Percentiles rank a stretch among this genome's conserved stretches.
Evolutionary conservation across 2,329 filamentous ascomycete species (phyloP).

Genomic region (Sordariomycetes sp.): DNA sequence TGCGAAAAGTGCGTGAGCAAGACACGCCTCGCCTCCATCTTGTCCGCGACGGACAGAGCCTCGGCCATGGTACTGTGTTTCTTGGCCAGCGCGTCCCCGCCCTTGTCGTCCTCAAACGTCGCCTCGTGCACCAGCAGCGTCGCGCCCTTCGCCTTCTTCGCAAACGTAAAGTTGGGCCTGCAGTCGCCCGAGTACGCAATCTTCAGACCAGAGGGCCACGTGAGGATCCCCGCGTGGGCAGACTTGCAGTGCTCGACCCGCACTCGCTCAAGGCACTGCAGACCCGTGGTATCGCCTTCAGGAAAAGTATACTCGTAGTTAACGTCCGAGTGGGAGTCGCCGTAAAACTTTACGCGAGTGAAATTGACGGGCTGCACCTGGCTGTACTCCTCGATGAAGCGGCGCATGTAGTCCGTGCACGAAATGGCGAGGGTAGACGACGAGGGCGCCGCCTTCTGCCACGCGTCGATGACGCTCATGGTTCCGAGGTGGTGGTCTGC

Average conservation of each 20-base stretch:
- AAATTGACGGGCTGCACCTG: slow-evolving; percentile 66
- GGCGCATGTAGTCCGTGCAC: slow-evolving; percentile 57
- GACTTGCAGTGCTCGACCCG: slow-evolving; percentile 67
- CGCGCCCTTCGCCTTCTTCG: slow-evolving; percentile 54
- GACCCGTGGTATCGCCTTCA: slow-evolving; percentile 35
- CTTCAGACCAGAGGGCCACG: slow-evolving; percentile 69
- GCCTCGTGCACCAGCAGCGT: slow-evolving; percentile 91
- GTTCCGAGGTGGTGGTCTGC: slow-evolving; percentile 92
- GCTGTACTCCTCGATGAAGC: slow-evolving; percentile 69
- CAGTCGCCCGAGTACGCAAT: slow-evolving; percentile 93
- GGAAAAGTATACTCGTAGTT: slow-evolving; percentile 18
- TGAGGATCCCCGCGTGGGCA: slow-evolving; percentile 63
- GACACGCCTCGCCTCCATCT: slow-evolving; percentile 69
- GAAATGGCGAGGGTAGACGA: slow-evolving; percentile 44
- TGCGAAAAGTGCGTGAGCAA: slow-evolving; percentile 93
- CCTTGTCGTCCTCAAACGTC: slow-evolving; percentile 82
- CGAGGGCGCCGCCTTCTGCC: slow-evolving; percentile 43
- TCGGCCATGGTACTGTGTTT: slow-evolving; percentile 83
- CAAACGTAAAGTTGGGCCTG: slow-evolving; percentile 60
- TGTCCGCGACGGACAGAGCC: slow-evolving; percentile 61
- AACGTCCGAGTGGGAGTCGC: slow-evolving; percentile 7
- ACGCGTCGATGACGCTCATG: slow-evolving; percentile 67
- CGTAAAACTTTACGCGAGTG: slow-evolving; percentile 26
- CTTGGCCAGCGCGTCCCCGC: slow-evolving; percentile 69
- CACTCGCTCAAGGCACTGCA: slow-evolving; percentile 54